phyloP scores from a whole-genome alignment of 495 filamentous ascomycete genomes.

The Penicillium pancosmium region DNA sequence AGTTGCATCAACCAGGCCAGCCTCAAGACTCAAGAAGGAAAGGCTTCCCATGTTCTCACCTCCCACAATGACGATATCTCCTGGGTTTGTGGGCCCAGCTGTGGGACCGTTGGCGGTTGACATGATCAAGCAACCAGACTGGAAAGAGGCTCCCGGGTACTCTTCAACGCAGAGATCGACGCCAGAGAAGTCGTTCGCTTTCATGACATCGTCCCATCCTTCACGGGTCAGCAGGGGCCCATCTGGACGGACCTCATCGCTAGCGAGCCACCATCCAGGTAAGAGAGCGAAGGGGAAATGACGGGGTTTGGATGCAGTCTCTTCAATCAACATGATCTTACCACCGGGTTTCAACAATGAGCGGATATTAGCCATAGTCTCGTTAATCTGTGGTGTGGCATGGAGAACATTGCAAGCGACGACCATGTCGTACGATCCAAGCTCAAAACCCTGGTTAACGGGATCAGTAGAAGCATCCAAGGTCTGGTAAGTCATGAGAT shows the following conservation, averaged over 20 bases:
- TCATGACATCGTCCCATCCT: conserved; percentile 29
- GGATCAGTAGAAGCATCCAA: conserved; percentile 53
- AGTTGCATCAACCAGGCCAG: conserved; percentile 17
- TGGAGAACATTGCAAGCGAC: conserved; percentile 58
- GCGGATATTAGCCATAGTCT: conserved; percentile 49
- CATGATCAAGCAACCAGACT: conserved; percentile 28
- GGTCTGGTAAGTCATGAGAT: conserved; percentile 48
- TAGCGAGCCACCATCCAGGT: conserved; percentile 35
- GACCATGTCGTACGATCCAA: conserved; percentile 50
- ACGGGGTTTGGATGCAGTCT: conserved; percentile 23
- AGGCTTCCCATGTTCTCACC: conserved; percentile 17
- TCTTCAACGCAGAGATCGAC: conserved; percentile 29
- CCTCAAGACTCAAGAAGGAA: conserved; percentile 16
- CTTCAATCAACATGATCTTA: conserved; percentile 32
- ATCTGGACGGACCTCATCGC: conserved; percentile 22
- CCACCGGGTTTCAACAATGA: conserved; percentile 39
- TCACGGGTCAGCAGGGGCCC: conserved; percentile 26
- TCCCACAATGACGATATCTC: conserved; percentile 28
- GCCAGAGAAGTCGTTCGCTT: conserved; percentile 27
- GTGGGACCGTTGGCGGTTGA: conserved; percentile 20
- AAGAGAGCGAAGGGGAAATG: conserved; percentile 34
- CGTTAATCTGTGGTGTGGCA: conserved; percentile 47
- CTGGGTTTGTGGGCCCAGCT: conserved; percentile 16
- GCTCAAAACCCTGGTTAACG: conserved; percentile 47
- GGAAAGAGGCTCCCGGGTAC: conserved; percentile 27